Conservation (phyloP, 2,329 filamentous ascomycete species). For the Lachnellula cervina region DNA sequence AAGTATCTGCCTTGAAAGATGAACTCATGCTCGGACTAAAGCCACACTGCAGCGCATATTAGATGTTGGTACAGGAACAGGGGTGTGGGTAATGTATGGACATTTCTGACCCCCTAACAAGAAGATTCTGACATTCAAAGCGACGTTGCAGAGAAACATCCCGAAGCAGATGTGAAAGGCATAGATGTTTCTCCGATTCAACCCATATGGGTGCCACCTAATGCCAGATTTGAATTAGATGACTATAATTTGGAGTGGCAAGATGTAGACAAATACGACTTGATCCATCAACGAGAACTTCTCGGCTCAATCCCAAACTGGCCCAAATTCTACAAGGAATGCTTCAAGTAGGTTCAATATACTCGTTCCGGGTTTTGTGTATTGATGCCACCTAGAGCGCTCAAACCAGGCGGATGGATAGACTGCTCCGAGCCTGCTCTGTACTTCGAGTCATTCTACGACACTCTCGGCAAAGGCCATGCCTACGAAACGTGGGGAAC, state of each 20-base stretch:
- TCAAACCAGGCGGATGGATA: constrained; percentile 17
- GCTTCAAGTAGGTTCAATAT: constrained; percentile 7
- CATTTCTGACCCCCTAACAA: neutral
- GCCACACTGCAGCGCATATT: constrained; percentile 11
- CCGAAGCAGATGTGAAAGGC: constrained; percentile 44
- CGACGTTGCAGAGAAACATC: constrained; percentile 43
- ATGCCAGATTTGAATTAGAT: constrained; percentile 60
- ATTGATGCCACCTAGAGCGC: constrained; percentile 5
- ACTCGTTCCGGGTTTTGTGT: neutral
- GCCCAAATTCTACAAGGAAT: constrained; percentile 11
- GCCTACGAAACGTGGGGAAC: constrained; percentile 14
- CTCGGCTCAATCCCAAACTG: constrained; percentile 14
- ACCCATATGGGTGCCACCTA: constrained; percentile 51
- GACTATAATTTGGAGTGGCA: constrained; percentile 46
- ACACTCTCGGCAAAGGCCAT: constrained; percentile 6
- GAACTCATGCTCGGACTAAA: neutral
- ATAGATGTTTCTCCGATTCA: constrained; percentile 55
- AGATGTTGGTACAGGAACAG: constrained; percentile 19
- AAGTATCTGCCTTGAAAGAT: neutral
- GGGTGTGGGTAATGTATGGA: constrained; percentile 17
- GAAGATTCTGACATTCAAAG: neutral
- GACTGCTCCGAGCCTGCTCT: constrained; percentile 15
- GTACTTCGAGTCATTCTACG: constrained; percentile 12
- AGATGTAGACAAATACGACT: constrained; percentile 30
- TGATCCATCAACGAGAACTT: constrained; percentile 26